Base-by-base conservation (phyloP, 805 yeast species). In the Wickerhamiella allomyrinae region DNA sequence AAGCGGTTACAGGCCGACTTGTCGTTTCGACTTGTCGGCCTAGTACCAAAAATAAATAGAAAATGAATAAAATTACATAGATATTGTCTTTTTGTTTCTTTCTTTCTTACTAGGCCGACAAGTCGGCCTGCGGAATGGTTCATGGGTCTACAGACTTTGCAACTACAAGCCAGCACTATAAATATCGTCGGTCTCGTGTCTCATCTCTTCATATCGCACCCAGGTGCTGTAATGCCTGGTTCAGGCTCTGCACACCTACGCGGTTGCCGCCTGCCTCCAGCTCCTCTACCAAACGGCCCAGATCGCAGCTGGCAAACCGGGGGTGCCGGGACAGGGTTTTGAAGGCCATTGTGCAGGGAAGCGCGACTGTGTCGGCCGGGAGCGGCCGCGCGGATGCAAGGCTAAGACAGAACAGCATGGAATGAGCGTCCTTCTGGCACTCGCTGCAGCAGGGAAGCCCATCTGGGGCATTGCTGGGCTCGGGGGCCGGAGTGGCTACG, bases 321-420 rank as follows among this genome's bases (percentile, higher is more conserved):
- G 52, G 49, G 58, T 83, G 94, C 49, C 87, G 67, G 34, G 83
- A 74, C 41, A 85, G 69, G 1, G 91, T 80, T 58, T 75, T 77
- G 60, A 79, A 84, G 1, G 94, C 94, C 56, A 82, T 86, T 5
- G 85, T 74, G 59, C 89, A 79, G 2, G 94, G 91, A 36, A 85
- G 79, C 42, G 56, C 47, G 22, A 48, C 57, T 2, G 63, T 67
- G 41, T 61, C 69, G 4, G 46, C 29, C 11, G 42, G 25, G 21
- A 50, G 40, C 36, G 45, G 46, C 39, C 35, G 40, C 2, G 54
- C 39, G 6, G 50, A 40, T 19, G 43, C 34, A n/a, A 56, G 41
- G 23, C 55, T 51, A 2, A 89, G 73, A 61, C 94, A 84, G 61
- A 84, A 84, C 25, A 82, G 66, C 20, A 86, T 82, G 4, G 86